These are phyloP conservation scores for Rhinocladiella mackenziei DNA, from an alignment of 2,329 filamentous ascomycete genomes.

Conservation along the genomic window DNA sequence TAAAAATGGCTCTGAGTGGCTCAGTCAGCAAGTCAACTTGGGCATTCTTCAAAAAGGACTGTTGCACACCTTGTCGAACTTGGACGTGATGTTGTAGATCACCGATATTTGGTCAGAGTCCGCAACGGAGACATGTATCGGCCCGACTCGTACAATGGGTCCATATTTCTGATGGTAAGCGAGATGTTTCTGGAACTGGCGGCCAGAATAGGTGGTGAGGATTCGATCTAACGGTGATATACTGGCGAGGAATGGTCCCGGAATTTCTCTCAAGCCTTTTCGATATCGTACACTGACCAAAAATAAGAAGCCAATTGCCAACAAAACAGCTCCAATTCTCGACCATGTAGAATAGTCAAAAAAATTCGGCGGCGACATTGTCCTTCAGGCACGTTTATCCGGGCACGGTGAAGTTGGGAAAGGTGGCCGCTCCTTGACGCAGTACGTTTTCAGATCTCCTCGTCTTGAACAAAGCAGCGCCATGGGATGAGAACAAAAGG, in stretches of 20 bases:
- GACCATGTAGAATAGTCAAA: too few species aligned
- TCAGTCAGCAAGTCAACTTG: conserved; percentile 10
- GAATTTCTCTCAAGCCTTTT: conserved; percentile 23
- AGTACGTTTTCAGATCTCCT: too few species aligned
- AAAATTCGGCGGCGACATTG: too few species aligned
- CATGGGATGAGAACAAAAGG: too few species aligned
- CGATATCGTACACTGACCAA: conserved; percentile 10
- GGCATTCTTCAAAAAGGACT: conserved; percentile 26
- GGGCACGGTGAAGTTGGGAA: too few species aligned
- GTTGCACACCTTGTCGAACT: conserved; percentile 29
- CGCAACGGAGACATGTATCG: conserved; percentile 32
- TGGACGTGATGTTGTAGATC: conserved; percentile 25
- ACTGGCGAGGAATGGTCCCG: conserved; percentile 31
- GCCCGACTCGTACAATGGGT: conserved; percentile 32
- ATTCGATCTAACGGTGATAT: conserved; percentile 32
- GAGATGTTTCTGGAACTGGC: conserved; percentile 28
- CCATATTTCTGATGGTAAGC: conserved; percentile 32
- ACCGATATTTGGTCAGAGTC: conserved; percentile 21
- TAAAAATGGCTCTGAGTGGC: conserved; percentile 20
- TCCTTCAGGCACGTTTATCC: too few species aligned
- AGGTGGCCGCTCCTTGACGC: too few species aligned
- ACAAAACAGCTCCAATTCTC: too few species aligned
- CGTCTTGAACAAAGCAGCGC: too few species aligned
- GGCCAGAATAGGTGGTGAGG: conserved; percentile 26
- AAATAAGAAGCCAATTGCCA: not conserved